A percentile compares a stretch with the other conserved stretches of the same genome.
Evolutionary conservation across 345 rosid species (phyloP).

Genomic region (Rhodamnia rubescens): DNA sequence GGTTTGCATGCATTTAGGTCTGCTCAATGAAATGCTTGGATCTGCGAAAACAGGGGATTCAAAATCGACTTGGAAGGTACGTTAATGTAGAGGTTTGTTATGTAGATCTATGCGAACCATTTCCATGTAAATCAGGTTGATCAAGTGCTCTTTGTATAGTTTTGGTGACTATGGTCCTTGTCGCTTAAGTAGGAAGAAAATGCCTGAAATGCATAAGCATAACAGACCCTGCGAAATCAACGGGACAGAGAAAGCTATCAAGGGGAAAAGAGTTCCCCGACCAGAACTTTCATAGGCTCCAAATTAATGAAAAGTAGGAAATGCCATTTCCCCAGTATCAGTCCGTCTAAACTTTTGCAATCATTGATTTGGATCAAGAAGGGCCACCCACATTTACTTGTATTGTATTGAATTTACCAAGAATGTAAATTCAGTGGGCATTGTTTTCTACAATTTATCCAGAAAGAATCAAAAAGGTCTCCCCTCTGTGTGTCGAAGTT

Average conservation of each 20-base stretch:
- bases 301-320: neutral
- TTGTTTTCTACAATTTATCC: neutral
- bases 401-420: neutral
- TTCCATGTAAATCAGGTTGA: neutral
- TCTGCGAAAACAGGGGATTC: slow-evolving; percentile 53
- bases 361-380: neutral
- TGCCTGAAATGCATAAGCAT: neutral
- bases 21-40: slow-evolving; percentile 81
- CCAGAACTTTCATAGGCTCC: neutral
- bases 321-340: neutral
- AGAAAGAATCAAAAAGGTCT: neutral
- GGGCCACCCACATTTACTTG: neutral
- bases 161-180: neutral
- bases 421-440: neutral
- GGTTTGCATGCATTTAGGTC: slow-evolving; percentile 22
- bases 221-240: neutral
- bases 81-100: neutral
- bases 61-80: slow-evolving; percentile 74
- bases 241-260: neutral
- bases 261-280: neutral
- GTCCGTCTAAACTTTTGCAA: neutral
- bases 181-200: neutral
- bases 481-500: neutral
- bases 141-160: neutral
- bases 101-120: neutral